Evolutionary conservation across 192 early-diverging fungal genomes (phyloP).

Genomic region (Umbelopsis vinacea): DNA sequence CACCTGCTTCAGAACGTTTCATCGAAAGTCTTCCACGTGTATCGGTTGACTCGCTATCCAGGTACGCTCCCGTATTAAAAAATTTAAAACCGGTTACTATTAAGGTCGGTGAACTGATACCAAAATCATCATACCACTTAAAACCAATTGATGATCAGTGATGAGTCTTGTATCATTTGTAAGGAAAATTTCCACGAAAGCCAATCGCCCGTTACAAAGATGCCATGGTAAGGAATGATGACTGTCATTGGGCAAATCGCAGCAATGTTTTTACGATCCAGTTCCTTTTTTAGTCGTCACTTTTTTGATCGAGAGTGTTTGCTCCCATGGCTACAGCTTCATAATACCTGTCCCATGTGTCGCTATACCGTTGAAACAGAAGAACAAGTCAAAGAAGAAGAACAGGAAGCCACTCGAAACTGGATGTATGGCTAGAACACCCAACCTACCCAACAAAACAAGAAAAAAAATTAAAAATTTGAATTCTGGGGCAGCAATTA

Average conservation of each 20-base stretch:
- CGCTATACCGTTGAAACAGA: slow-evolving; percentile 40
- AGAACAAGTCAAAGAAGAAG: slow-evolving; percentile 37
- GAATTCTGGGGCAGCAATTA: not conserved
- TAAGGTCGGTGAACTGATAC: not conserved
- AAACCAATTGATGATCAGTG: slow-evolving; percentile 18
- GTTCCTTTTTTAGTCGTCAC: slow-evolving; percentile 35
- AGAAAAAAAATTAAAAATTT: not conserved
- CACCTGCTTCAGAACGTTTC: slow-evolving; percentile 45
- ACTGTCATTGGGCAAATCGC: slow-evolving; percentile 16
- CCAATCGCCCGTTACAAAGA: slow-evolving; percentile 33
- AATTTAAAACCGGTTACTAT: not conserved
- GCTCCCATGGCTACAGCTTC: slow-evolving; percentile 43
- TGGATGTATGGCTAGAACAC: slow-evolving; percentile 41
- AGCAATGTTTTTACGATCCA: slow-evolving; percentile 2
- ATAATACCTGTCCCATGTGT: slow-evolving; percentile 48
- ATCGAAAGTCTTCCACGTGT: slow-evolving; percentile 35
- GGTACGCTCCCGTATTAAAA: slow-evolving; percentile 14
- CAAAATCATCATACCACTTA: not conserved
- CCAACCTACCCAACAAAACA: not conserved
- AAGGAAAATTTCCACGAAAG: slow-evolving; percentile 42
- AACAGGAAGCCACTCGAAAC: slow-evolving; percentile 38
- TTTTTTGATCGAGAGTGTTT: slow-evolving; percentile 45
- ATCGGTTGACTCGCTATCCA: slow-evolving; percentile 18
- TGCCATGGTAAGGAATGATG: slow-evolving; percentile 43
- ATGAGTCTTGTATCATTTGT: slow-evolving; percentile 46